Percentiles rank a stretch among this genome's conserved stretches.
These are phyloP conservation scores for Amorphotheca resinae DNA, from an alignment of 495 filamentous ascomycete species.

Conservation along the genomic window DNA sequence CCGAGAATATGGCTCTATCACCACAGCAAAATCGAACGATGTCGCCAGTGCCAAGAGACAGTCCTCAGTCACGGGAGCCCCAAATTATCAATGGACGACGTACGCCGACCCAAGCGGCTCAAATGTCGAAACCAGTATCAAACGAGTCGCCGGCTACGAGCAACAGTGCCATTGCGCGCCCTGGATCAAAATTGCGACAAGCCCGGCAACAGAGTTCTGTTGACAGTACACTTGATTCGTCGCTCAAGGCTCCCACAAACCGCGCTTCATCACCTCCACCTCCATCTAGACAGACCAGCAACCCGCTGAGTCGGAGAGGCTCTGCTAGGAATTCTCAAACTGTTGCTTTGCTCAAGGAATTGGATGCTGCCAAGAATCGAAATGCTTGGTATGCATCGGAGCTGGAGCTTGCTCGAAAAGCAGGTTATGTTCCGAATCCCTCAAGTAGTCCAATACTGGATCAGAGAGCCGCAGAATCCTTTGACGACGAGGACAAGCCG, in stretches of 20 bases:
- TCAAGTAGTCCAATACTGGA: constrained; percentile 66
- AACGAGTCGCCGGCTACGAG: constrained; percentile 21
- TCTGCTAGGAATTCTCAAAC: constrained; percentile 44
- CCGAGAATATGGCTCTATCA: constrained; percentile 10
- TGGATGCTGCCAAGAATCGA: constrained; percentile 67
- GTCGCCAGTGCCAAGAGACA: constrained; percentile 13
- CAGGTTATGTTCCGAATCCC: constrained; percentile 67
- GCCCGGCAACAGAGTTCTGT: constrained; percentile 35
- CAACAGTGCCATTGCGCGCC: constrained; percentile 4
- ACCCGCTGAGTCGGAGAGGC: constrained; percentile 33
- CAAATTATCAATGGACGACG: constrained; percentile 43
- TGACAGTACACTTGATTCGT: constrained; percentile 34
- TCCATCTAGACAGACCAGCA: constrained; percentile 36
- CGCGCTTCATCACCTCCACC: constrained; percentile 40
- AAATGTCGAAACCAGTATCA: constrained; percentile 15
- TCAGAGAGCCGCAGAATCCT: constrained; percentile 57
- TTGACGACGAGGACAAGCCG: constrained; percentile 82
- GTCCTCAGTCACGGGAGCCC: constrained; percentile 16
- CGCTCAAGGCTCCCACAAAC: constrained; percentile 27
- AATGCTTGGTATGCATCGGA: constrained; percentile 98
- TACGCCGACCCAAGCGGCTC: constrained; percentile 38
- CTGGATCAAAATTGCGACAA: constrained; percentile 22
- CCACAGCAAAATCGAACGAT: constrained; percentile 9
- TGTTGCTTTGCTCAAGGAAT: constrained; percentile 60
- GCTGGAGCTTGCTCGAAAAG: constrained; percentile 75